Percentiles rank a stretch among this genome's conserved stretches.
phyloP scores from a whole-genome alignment of 2,329 filamentous ascomycete species.

The Verruconis gallopava region DNA sequence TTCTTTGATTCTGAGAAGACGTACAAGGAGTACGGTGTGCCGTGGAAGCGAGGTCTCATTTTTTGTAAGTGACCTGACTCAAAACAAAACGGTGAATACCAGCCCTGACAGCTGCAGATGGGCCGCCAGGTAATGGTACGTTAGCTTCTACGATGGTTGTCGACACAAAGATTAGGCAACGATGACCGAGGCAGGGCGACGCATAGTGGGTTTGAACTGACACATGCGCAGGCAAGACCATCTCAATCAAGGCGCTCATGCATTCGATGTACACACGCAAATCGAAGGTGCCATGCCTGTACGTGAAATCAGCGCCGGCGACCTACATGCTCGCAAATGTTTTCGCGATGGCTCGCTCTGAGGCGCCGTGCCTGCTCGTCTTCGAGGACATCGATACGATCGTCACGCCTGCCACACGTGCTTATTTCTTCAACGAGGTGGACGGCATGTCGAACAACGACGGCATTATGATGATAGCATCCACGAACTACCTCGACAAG shows the following conservation, averaged over 20 bases:
- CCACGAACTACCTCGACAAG: constrained; percentile 51
- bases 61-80: no score
- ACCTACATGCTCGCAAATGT: constrained; percentile 1
- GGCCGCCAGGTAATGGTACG: constrained; percentile 48
- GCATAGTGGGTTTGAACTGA: no score
- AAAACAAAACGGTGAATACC: no score
- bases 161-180: no score
- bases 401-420: constrained; percentile 45
- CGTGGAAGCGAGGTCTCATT: constrained; percentile 60
- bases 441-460: constrained; percentile 58
- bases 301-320: constrained; percentile 7
- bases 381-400: constrained; percentile 62
- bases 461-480: constrained; percentile 56
- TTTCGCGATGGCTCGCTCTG: constrained; percentile 41
- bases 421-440: constrained; percentile 56
- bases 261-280: constrained; percentile 44
- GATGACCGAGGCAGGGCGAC: no score
- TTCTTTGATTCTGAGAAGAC: constrained; percentile 50
- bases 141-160: neutral
- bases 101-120: no score
- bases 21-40: constrained; percentile 48
- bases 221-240: constrained; percentile 42
- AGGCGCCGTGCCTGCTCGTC: constrained; percentile 55
- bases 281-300: constrained; percentile 21
- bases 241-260: constrained; percentile 59